phyloP scores from a whole-genome alignment of 768 basidiomycete genomes.

The Phlebiopsis gigantea region DNA sequence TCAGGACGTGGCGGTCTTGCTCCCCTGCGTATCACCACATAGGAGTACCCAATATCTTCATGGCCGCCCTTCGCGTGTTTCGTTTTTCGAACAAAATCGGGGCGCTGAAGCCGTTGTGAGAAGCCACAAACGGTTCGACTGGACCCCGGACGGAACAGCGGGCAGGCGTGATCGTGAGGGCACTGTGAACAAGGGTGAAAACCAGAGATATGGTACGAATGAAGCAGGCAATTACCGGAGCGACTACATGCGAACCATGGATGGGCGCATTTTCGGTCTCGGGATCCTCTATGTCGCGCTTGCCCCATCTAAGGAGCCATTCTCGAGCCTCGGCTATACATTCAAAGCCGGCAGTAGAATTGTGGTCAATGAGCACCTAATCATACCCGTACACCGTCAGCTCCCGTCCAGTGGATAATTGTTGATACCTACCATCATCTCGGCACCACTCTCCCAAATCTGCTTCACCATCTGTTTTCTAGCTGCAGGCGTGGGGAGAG shows the following conservation, averaged over 20 bases:
- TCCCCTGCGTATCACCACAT: slow-evolving; percentile 83
- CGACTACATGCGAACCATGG: slow-evolving; percentile 76
- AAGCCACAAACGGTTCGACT: slow-evolving; percentile 69
- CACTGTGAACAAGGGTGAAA: slow-evolving; percentile 45
- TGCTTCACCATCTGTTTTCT: slow-evolving; percentile 68
- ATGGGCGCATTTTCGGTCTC: slow-evolving; percentile 30
- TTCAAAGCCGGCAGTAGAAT: slow-evolving; percentile 69
- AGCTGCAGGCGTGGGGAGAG: slow-evolving; percentile 54
- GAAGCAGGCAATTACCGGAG: slow-evolving; percentile 63
- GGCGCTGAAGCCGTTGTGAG: slow-evolving; percentile 82
- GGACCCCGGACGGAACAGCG: slow-evolving; percentile 56
- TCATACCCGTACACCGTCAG: neutral
- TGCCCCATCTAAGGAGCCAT: slow-evolving; percentile 59
- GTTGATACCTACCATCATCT: slow-evolving; percentile 54
- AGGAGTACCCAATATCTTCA: slow-evolving; percentile 86
- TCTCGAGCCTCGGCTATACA: slow-evolving; percentile 74
- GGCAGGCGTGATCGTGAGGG: slow-evolving; percentile 85
- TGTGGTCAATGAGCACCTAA: slow-evolving; percentile 88
- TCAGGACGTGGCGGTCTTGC: slow-evolving; percentile 43
- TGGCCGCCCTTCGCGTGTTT: slow-evolving; percentile 84
- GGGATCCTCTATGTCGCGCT: slow-evolving; percentile 49
- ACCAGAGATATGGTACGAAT: neutral
- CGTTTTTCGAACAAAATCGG: slow-evolving; percentile 78
- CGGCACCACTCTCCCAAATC: slow-evolving; percentile 91
- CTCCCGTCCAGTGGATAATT: slow-evolving; percentile 5